Evolutionary conservation across 1,284 basidiomycete genomes (phyloP), one percentile per base, ranked within the genome.

Genomic region (Ustilago loliicola): DNA sequence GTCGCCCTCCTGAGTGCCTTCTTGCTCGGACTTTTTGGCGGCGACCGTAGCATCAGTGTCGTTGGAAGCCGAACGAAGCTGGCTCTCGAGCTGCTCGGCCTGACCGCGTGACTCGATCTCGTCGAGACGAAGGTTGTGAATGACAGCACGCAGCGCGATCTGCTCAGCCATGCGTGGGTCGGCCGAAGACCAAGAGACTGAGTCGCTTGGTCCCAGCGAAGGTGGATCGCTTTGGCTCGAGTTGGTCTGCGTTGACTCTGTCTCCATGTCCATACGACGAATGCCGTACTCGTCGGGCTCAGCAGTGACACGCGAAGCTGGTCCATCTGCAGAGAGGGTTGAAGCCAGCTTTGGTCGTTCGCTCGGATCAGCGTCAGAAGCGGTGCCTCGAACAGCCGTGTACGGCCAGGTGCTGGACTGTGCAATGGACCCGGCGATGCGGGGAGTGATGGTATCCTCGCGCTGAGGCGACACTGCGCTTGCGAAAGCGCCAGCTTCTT

Each of bases 81-180:
- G 71, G 17, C 17, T 61, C 61, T 81, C 81, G 21, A 81, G 72
- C 65, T 66, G 57, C 47, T 77, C 71, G 17, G 77, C 82, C 47
- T 77, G 67, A n/a, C 68, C 72, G 10, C 76, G 72, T 15, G 69
- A 77, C 19, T 80, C 72, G 58, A 76, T 70, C 61, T 82, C 68
- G 34, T 80, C 83, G 45, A 85, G 67, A 48, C 83, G 75, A 19
- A 83, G 65, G 61, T 86, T 83, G 80, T 85, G 80, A 57, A 81
- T 77, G 34, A 82, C 57, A 17, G 83, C 80, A 13, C 74, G 61
- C 19, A 79, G 55, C 11, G 82, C 79, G 9, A 80, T 69, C 85
- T 93, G 92, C 51, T 79, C 66, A 7, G 77, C 76, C 51, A 69
- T 60, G 23, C 75, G 75, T 25, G 78, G 64, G 42, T 80, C 78